These are phyloP conservation scores for Naganishia antarctica DNA, from an alignment of 768 basidiomycete species.

Conservation along the genomic window DNA sequence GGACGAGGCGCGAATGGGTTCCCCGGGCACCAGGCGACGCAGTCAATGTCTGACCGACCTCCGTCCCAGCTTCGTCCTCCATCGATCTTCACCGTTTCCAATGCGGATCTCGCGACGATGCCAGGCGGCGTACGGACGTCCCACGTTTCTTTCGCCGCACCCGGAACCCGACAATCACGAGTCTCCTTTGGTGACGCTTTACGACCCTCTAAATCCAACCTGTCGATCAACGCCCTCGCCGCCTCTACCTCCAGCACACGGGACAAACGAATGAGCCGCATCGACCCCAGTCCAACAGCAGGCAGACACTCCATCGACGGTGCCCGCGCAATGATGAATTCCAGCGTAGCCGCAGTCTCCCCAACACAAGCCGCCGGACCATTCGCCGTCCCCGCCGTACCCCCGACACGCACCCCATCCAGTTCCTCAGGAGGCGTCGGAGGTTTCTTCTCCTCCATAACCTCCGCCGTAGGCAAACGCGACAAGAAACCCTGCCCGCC, in stretches of 20 bases:
- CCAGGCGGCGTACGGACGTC: constrained; percentile 39
- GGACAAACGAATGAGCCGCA: constrained; percentile 1
- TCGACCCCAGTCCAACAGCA: background rate
- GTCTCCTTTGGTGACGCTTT: constrained; percentile 47
- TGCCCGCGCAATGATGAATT: constrained; percentile 36
- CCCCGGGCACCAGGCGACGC: background rate
- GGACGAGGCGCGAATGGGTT: constrained; percentile 40
- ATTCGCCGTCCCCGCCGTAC: constrained; percentile 19
- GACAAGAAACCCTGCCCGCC: constrained; percentile 4
- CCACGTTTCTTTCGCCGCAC: constrained; percentile 47
- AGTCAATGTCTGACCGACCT: background rate
- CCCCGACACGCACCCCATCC: background rate
- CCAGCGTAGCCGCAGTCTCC: constrained; percentile 39
- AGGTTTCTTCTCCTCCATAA: constrained; percentile 19
- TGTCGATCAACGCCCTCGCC: constrained; percentile 29
- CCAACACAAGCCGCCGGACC: constrained; percentile 46
- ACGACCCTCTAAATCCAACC: constrained; percentile 33
- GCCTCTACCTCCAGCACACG: constrained; percentile 28
- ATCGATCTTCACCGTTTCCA: constrained; percentile 31
- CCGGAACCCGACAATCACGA: constrained; percentile 36
- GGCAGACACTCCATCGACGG: constrained; percentile 27
- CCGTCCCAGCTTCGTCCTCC: constrained; percentile 26
- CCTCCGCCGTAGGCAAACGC: constrained; percentile 19
- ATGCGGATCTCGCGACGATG: constrained; percentile 29
- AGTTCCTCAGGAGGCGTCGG: background rate